Base-by-base conservation (phyloP, 2,329 filamentous ascomycete genomes). In the Setomelanomma holmii region DNA sequence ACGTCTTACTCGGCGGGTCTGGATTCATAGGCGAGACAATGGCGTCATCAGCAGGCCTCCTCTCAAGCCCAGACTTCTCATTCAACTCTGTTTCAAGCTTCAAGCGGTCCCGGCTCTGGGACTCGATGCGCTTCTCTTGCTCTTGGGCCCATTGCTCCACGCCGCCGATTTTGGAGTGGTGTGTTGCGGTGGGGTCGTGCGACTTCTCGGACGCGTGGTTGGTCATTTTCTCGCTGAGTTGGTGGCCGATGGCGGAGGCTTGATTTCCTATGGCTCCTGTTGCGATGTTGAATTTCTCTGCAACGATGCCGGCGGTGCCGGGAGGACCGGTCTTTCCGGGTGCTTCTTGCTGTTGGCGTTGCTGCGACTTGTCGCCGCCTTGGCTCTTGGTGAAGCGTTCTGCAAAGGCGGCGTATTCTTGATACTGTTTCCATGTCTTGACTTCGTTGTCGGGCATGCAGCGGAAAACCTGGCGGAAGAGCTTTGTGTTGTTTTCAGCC, bases 391-490 rank as follows among this genome's bases (percentile, higher is more conserved):
- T 84, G 79, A 99, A 97, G 40, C 87, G 85, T 61, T 89, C 86
- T 16, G 84, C 82, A 71, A 97, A 98, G 4, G 86, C 83, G 47
- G 85, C 82, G 68, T 89, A 96, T 61, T 96, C 89, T 58, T 90
- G 89, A 75, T 99, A 99, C 58, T 96, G 90, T 61, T 89, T 87
- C 95, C 95, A 99, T 38, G 89, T 93, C 58, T 86, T 88, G 21
- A 96, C 95, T 69, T 97, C 91, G 45, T 88, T 97, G 72, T 99
- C 95, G 1, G 95, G 95, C 90, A 96, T 96, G 75, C 93, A 97
- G 40, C 93, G 87, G 79, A 99, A 99, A 7, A 99, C 93, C 55
- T 89, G 86, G 24, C 95, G 89, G 78, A 90, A 99, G 41, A 99
- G 84, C 71, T 92, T 93, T 3, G 95, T 99, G 73, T 99, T 99